Conservation (phyloP, 108 stramenopile species). For the Cyclotella atomus region DNA sequence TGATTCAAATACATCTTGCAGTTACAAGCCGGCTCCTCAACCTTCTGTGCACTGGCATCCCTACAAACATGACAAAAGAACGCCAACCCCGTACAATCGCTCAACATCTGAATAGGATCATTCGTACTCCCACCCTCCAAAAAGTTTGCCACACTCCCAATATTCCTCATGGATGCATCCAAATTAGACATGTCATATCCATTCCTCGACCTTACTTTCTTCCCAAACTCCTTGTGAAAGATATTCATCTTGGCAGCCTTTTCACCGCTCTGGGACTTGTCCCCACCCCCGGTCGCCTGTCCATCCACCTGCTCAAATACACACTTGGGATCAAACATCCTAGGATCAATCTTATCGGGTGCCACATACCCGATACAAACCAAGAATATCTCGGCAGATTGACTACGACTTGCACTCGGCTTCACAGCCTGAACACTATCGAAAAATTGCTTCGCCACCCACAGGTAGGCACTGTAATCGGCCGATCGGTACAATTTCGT, state of each 20-base stretch:
- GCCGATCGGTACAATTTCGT: constrained; percentile 97
- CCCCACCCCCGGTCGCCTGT: constrained; percentile 72
- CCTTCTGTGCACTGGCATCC: constrained; percentile 19
- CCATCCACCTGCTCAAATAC: constrained; percentile 92
- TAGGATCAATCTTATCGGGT: constrained; percentile 94
- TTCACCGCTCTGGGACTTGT: constrained; percentile 43
- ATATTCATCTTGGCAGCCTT: constrained; percentile 61
- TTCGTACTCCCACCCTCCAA: constrained; percentile 65
- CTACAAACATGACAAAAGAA: constrained; percentile 74
- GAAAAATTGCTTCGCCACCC: constrained; percentile 98
- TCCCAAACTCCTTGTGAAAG: constrained; percentile 94
- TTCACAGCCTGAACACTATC: constrained; percentile 89
- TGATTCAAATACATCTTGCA: constrained; percentile 79
- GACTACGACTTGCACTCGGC: constrained; percentile 89
- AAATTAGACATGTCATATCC: constrained; percentile 92
- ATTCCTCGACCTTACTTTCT: constrained; percentile 81
- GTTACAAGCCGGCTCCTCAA: constrained; percentile 48
- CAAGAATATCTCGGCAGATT: constrained; percentile 99
- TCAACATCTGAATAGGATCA: constrained; percentile 93
- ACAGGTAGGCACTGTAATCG: constrained; percentile 96
- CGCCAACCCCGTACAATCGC: constrained; percentile 84
- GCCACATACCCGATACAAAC: constrained; percentile 88
- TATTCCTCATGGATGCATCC: constrained; percentile 83
- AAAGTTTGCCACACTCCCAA: constrained; percentile 83
- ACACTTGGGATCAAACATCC: constrained; percentile 96